These are phyloP conservation scores for Phoma sp. DNA, from an alignment of 2,329 filamentous ascomycete species.

Conservation along the genomic window DNA sequence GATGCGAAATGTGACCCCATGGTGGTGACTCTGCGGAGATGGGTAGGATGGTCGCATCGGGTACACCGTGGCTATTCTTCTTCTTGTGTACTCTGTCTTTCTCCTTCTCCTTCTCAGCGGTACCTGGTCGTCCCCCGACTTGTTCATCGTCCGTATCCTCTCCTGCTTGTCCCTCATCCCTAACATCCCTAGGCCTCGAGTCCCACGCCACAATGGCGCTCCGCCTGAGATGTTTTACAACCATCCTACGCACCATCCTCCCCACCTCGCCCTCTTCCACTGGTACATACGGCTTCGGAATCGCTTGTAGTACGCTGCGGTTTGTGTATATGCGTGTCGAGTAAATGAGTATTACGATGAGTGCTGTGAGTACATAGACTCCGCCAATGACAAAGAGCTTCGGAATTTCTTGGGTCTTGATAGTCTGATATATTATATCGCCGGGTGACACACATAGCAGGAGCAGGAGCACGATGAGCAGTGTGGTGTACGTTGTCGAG, in stretches of 20 bases:
- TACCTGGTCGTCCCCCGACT: slow-evolving; percentile 24
- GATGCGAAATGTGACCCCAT: slow-evolving; percentile 86
- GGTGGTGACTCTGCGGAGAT: slow-evolving; percentile 58
- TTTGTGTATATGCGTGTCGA: slow-evolving; percentile 85
- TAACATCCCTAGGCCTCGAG: slow-evolving; percentile 69
- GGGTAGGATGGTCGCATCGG: slow-evolving; percentile 44
- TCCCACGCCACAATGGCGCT: slow-evolving; percentile 85
- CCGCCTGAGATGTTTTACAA: slow-evolving; percentile 72
- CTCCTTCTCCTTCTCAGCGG: slow-evolving; percentile 40
- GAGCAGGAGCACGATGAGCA: slow-evolving; percentile 74
- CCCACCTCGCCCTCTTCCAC: slow-evolving; percentile 84
- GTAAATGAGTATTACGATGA: slow-evolving; percentile 78
- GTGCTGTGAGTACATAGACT: slow-evolving; percentile 74
- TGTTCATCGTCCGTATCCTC: slow-evolving; percentile 21
- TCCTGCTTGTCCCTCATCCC: slow-evolving; percentile 48
- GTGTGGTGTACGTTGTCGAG: slow-evolving; percentile 74
- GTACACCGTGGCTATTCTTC: slow-evolving; percentile 30
- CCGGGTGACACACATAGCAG: slow-evolving; percentile 81
- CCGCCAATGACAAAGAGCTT: slow-evolving; percentile 84
- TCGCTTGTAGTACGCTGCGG: slow-evolving; percentile 76
- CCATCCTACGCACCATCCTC: slow-evolving; percentile 75
- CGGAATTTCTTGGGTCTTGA: slow-evolving; percentile 69
- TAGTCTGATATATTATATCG: slow-evolving; percentile 79
- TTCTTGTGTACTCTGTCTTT: slow-evolving; percentile 36
- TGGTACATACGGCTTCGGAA: slow-evolving; percentile 86